Evolutionary conservation across 2,329 filamentous ascomycete species (phyloP), one percentile per base, ranked within the genome.

Genomic region (Venturia carpophila): DNA sequence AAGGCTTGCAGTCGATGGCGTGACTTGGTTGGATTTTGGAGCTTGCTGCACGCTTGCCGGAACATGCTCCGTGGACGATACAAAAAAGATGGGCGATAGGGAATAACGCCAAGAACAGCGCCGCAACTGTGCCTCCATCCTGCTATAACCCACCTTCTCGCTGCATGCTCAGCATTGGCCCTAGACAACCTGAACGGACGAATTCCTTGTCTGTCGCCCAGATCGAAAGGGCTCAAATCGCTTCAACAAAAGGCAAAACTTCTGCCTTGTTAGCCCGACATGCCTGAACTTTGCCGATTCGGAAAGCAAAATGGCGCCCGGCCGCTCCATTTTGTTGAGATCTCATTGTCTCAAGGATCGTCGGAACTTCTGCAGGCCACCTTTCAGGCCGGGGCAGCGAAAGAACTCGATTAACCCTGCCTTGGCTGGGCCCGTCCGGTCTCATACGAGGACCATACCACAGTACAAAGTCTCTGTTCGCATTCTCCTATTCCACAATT

Each of bases 281-380:
- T 37, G 27, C 52, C 27, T 58, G 52, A 58, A n/a, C 17, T 37
- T 37, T 58, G 52, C 52, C 52, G 52, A 17, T 37, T 58, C 17
- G 17, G 15, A 37, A 13, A 58, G 30, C 27, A n/a, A 24, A 56
- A 49, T 49, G 27, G 27, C 49, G 49, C 49, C n/a, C n/a, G n/a
- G n/a, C 2, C 24, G 49, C 49, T 24, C 30, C 24, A 56, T 34
- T 56, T 27, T 56, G 13, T 6, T 34, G n/a, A 56, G 27, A 56
- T 37, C 30, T 56, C 49, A 15, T 52, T 27, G n/a, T 27, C 24
- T 55, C 30, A 21, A 15, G 49, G 13, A 55, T 55, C 49, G 19
- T 37, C 52, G 27, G 15, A 37, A n/a, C 52, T 30, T 56, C 52
- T 37, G 52, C 52, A 19, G 15, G n/a, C 6, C 27, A 37, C 7